These are phyloP conservation scores for Secale cereale DNA, from an alignment of 176 grass and related monocot species.

Conservation along the genomic window DNA sequence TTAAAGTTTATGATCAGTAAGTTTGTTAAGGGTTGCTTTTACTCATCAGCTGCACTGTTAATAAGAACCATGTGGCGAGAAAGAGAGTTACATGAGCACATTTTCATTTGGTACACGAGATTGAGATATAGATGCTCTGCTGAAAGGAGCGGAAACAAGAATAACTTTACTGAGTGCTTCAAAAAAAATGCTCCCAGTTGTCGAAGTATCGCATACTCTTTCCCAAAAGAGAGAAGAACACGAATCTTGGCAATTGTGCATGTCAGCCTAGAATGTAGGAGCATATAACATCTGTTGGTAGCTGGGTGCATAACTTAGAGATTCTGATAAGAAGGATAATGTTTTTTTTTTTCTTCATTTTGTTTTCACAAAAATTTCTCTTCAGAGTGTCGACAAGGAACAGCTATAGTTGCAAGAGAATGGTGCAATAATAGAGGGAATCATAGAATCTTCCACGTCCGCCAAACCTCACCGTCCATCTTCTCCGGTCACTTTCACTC, in stretches of 20 bases:
- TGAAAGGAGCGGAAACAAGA: background rate
- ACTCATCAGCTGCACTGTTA: background rate
- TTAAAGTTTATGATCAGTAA: no score
- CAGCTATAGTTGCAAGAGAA: background rate
- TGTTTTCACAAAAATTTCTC: background rate
- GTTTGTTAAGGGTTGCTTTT: background rate
- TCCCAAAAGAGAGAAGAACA: conserved; percentile 25
- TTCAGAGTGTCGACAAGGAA: no score
- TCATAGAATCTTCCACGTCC: background rate
- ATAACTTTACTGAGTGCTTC: conserved; percentile 23
- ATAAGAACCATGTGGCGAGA: background rate
- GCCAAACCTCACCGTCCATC: background rate
- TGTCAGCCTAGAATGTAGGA: background rate
- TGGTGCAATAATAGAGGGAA: background rate
- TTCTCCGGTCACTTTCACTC: background rate
- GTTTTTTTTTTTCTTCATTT: no score
- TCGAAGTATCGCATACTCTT: background rate
- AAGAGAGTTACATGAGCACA: background rate
- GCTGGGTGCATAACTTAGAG: background rate
- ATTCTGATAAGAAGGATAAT: background rate
- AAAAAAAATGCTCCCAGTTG: background rate
- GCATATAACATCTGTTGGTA: background rate
- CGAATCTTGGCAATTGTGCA: background rate
- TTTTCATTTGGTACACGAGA: background rate
- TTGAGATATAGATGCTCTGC: background rate